phyloP scores from a whole-genome alignment of 2,329 filamentous ascomycete species.

The Blumeria hordei region DNA sequence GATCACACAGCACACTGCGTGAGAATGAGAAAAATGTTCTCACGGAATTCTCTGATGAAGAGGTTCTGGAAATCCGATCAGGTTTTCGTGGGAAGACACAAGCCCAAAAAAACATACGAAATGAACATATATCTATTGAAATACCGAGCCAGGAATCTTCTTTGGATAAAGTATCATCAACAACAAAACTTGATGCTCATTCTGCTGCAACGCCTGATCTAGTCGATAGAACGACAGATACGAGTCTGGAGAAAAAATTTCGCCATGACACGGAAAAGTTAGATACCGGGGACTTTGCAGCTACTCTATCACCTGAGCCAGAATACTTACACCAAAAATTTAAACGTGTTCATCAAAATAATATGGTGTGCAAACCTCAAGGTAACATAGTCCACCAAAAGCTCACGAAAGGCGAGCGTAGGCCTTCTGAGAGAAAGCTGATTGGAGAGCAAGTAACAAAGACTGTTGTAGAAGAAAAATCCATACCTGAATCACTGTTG shows the following conservation, averaged over 20 bases:
- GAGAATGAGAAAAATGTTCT: too few species aligned
- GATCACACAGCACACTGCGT: too few species aligned
- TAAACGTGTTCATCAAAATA: too few species aligned
- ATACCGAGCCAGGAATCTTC: slow-evolving; percentile 14
- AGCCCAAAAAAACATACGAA: background rate
- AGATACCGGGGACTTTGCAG: slow-evolving; percentile 19
- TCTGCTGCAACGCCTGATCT: slow-evolving; percentile 50
- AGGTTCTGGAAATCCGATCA: slow-evolving; percentile 23
- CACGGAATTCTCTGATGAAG: slow-evolving; percentile 9
- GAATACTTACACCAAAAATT: background rate
- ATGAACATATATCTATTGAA: slow-evolving; percentile 15
- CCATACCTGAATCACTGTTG: slow-evolving; percentile 4
- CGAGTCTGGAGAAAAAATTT: slow-evolving; percentile 47
- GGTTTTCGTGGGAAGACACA: slow-evolving; percentile 17
- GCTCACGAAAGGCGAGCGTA: background rate
- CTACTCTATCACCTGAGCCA: too few species aligned
- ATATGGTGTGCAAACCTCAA: too few species aligned
- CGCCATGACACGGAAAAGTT: slow-evolving; percentile 25
- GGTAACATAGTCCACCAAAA: too few species aligned
- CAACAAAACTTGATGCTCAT: slow-evolving; percentile 42
- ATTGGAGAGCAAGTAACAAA: background rate
- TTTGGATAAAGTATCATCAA: slow-evolving; percentile 25
- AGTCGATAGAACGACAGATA: slow-evolving; percentile 44
- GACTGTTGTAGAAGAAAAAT: background rate
- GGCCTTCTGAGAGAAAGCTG: background rate